phyloP scores from a whole-genome alignment of 2,329 filamentous ascomycete genomes.

The Cephalotrichum gorgonifer region DNA sequence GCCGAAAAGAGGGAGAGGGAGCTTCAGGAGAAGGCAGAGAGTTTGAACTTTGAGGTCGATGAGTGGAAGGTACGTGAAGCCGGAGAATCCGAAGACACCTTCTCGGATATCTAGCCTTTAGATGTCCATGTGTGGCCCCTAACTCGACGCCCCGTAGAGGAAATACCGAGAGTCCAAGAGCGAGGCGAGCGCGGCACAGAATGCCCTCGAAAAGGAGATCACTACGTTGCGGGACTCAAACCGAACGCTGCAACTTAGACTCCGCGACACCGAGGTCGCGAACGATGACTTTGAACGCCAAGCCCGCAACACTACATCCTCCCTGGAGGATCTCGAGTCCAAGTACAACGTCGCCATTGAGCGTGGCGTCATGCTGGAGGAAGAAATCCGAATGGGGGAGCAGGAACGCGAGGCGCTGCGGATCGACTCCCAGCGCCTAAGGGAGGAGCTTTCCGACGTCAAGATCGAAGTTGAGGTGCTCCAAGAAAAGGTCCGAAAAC shows the following conservation, averaged over 20 bases:
- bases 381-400: constrained; percentile 84
- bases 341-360: constrained; percentile 96
- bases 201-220: constrained; percentile 86
- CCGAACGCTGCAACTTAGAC: constrained; percentile 66
- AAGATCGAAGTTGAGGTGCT: constrained; percentile 93
- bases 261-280: constrained; percentile 92
- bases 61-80: constrained; percentile 79
- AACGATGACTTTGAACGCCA: constrained; percentile 98
- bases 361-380: constrained; percentile 83
- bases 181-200: constrained; percentile 78
- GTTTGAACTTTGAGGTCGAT: constrained; percentile 77
- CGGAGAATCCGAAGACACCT: background rate
- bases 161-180: constrained; percentile 94
- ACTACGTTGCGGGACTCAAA: constrained; percentile 80
- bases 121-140: background rate
- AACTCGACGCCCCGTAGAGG: constrained; percentile 39
- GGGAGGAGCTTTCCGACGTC: constrained; percentile 84
- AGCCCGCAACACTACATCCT: constrained; percentile 89
- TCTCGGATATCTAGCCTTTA: background rate
- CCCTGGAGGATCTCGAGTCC: constrained; percentile 90
- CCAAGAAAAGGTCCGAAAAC: constrained; percentile 82
- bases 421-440: constrained; percentile 81
- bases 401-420: constrained; percentile 82
- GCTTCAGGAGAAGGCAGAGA: constrained; percentile 79
- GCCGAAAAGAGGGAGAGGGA: constrained; percentile 87